These are phyloP conservation scores for Apiospora kogelbergensis DNA, from an alignment of 2,329 filamentous ascomycete genomes.

Conservation along the genomic window DNA sequence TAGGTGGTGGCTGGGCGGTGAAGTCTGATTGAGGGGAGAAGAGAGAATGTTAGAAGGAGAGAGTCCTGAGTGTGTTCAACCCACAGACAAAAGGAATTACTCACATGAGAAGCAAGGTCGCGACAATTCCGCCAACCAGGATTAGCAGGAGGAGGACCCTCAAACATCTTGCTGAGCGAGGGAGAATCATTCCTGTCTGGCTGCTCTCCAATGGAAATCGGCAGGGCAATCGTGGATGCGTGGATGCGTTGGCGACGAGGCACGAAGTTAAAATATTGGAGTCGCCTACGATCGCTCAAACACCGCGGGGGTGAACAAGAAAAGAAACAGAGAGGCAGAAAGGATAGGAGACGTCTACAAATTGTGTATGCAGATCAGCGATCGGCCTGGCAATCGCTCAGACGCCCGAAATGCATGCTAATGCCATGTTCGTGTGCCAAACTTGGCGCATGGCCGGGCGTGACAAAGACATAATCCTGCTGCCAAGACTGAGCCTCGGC, in stretches of 20 bases:
- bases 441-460: background rate
- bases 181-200: slow-evolving; percentile 5
- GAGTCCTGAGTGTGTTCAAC: no score
- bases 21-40: background rate
- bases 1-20: slow-evolving; percentile 7
- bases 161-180: background rate
- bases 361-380: background rate
- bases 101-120: slow-evolving; percentile 9
- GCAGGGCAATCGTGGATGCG: no score
- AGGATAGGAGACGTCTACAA: background rate
- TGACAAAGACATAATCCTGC: background rate
- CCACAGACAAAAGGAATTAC: background rate
- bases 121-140: background rate
- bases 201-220: background rate
- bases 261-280: background rate
- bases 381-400: background rate
- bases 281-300: background rate
- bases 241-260: background rate
- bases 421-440: slow-evolving; percentile 1
- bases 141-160: slow-evolving; percentile 2
- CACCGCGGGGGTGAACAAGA: background rate
- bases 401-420: background rate
- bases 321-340: background rate
- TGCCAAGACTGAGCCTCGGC: background rate
- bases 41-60: background rate